Base-by-base conservation (phyloP, 306 rosid genomes). In the Vigna hirtella region DNA sequence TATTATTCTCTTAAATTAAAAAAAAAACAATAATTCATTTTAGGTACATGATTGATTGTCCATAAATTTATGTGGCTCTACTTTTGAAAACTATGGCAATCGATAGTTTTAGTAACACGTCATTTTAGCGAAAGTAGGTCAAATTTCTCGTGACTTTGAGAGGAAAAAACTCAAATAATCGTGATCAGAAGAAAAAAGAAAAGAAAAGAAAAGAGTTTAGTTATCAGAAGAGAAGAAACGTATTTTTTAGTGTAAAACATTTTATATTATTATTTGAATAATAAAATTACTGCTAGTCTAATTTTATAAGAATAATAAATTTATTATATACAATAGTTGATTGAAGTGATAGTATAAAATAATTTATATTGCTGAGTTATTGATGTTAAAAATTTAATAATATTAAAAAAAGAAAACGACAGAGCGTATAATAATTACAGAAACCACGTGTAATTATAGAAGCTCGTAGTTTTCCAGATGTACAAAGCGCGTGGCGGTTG, bases 371-470 rank as follows among this genome's bases (percentile, higher is more conserved):
- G 4, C 1, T 9, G 3, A 3, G 30, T 43, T 9, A 43, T 43
- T 9, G 11, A 43, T 43, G 4, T 43, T 12, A 11, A 10, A 45
- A 10, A 45, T 2, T 11, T 12, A 45, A 75, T 75, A 75, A 34
- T 40, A 69, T 61, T 70, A 11, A 58, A 11, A 1, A 16, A 65
- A 15, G 77, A 32, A 50, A 81, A 34, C 8, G 73, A 68, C 73
- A 11, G 12, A 4, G 13, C 70, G 18, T 18, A 64, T 63, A 66
- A 70, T 45, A 79, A 61, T 34, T 51, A 2, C 28, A 70, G 63
- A 70, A 53, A 63, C 66, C 66, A 82, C 79, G 82, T 77, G 79
- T 77, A 72, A 77, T 64, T 77, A 53, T 43, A 34, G 40, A 76
- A 52, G 78, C 12, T 40, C 53, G 62, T 59, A 26, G 74, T 70